Conservation (phyloP, 257 asterid species). For the Solanum commersonii region DNA sequence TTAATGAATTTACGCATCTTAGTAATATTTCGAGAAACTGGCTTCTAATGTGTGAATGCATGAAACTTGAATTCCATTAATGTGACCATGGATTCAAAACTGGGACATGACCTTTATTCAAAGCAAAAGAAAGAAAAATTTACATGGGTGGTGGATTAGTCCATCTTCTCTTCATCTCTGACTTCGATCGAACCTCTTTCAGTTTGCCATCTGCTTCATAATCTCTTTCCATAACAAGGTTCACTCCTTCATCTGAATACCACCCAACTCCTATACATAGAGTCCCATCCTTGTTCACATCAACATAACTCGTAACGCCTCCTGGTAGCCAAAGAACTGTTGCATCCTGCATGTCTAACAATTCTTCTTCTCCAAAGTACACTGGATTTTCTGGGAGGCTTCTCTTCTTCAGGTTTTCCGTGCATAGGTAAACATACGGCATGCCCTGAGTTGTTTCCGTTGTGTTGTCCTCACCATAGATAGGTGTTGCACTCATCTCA, state of each 20-base stretch:
- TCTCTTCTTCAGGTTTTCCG: slow-evolving; percentile 74
- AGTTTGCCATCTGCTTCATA: slow-evolving; percentile 92
- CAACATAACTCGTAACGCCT: slow-evolving; percentile 85
- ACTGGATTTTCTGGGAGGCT: slow-evolving; percentile 58
- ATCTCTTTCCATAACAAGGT: slow-evolving; percentile 94
- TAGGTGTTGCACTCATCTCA: slow-evolving; percentile 89
- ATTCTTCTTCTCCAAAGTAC: slow-evolving; percentile 82
- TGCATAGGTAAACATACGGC: slow-evolving; percentile 78
- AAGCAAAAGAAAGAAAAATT: background rate
- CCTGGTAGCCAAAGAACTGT: slow-evolving; percentile 91
- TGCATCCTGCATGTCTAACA: slow-evolving; percentile 81
- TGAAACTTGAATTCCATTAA: background rate
- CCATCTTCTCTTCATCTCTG: slow-evolving; percentile 98
- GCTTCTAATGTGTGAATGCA: background rate
- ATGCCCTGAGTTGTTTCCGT: slow-evolving; percentile 23
- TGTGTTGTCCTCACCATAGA: slow-evolving; percentile 43
- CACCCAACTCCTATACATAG: slow-evolving; percentile 95
- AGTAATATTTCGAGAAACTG: too few relatives aligned
- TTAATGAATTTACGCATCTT: too few relatives aligned
- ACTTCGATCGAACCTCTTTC: slow-evolving; percentile 78
- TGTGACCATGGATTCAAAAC: background rate
- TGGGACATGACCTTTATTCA: background rate
- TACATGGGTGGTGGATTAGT: slow-evolving; percentile 81
- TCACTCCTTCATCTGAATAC: slow-evolving; percentile 89
- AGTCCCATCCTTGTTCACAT: slow-evolving; percentile 78